Conservation (phyloP, 768 basidiomycete genomes). For the Trametes meyenii region DNA sequence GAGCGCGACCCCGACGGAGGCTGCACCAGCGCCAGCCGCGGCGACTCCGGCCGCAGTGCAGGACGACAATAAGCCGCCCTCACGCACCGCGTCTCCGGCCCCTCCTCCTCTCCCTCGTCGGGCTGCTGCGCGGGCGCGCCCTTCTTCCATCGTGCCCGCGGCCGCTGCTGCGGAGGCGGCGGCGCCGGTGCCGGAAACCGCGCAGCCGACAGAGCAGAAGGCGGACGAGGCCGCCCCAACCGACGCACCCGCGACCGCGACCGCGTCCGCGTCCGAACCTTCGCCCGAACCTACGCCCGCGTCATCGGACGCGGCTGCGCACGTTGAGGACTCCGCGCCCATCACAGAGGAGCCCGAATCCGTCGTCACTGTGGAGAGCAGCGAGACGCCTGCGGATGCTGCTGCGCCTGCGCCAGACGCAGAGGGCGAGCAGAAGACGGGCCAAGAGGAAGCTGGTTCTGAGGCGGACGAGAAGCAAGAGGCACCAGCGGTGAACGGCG, state of each 20-base stretch:
- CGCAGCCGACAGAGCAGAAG: background rate
- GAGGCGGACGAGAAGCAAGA: background rate
- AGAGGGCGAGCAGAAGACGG: background rate
- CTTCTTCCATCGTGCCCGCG: conserved; percentile 27
- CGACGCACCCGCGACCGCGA: background rate
- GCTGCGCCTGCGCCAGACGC: background rate
- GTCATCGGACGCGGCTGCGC: background rate
- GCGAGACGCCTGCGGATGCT: background rate
- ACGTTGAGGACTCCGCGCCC: background rate
- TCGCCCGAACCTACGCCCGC: background rate
- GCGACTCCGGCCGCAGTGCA: background rate
- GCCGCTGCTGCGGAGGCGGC: background rate
- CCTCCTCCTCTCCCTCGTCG: conserved; percentile 68
- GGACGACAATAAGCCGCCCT: conserved; percentile 15
- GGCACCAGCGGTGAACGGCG: conserved; percentile 1
- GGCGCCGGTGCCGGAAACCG: background rate
- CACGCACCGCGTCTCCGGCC: conserved; percentile 34
- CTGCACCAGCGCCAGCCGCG: background rate
- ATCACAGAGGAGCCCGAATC: conserved; percentile 15
- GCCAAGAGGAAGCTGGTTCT: background rate
- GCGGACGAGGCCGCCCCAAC: background rate
- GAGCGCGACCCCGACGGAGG: background rate
- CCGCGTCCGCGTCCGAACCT: background rate
- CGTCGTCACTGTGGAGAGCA: background rate
- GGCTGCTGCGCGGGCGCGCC: conserved; percentile 56